phyloP scores from a whole-genome alignment of 148 eudicot genomes.

The Rheum nobile region DNA sequence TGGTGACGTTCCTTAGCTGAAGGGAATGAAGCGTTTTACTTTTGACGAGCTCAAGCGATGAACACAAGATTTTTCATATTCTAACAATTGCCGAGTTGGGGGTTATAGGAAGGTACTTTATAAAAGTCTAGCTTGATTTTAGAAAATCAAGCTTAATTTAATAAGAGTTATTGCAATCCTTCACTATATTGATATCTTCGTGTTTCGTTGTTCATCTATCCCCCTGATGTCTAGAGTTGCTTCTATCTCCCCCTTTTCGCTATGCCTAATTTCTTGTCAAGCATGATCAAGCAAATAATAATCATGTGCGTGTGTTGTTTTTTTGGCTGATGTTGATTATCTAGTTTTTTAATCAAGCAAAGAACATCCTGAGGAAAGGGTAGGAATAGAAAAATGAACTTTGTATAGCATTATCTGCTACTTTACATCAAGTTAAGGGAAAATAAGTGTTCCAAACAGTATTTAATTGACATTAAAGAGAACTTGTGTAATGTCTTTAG shows the following conservation, averaged over 20 bases:
- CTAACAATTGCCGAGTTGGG: constrained; percentile 52
- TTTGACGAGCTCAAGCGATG: constrained; percentile 63
- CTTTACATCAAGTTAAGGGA: background rate
- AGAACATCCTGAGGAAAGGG: background rate
- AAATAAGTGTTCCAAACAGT: background rate
- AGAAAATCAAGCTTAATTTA: too few relatives aligned
- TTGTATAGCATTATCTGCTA: background rate
- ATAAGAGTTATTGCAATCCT: too few relatives aligned
- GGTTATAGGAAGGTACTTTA: constrained; percentile 71
- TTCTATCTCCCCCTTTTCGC: too few relatives aligned
- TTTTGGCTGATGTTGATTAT: constrained; percentile 16
- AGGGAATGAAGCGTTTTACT: constrained; percentile 63
- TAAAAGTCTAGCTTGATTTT: background rate
- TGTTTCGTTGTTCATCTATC: too few relatives aligned
- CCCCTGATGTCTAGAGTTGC: too few relatives aligned
- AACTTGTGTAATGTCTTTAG: background rate
- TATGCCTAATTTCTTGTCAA: too few relatives aligned
- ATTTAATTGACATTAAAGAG: background rate
- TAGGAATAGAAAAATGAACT: constrained; percentile 1
- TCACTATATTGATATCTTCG: too few relatives aligned
- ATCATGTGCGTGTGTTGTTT: constrained; percentile 9
- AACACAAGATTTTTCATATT: constrained; percentile 55
- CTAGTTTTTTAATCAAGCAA: constrained; percentile 8
- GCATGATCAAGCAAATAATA: background rate
- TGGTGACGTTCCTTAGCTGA: constrained; percentile 58